Evolutionary conservation across 345 rosid species (phyloP).

Genomic region (Cardamine chenopodiifolia): DNA sequence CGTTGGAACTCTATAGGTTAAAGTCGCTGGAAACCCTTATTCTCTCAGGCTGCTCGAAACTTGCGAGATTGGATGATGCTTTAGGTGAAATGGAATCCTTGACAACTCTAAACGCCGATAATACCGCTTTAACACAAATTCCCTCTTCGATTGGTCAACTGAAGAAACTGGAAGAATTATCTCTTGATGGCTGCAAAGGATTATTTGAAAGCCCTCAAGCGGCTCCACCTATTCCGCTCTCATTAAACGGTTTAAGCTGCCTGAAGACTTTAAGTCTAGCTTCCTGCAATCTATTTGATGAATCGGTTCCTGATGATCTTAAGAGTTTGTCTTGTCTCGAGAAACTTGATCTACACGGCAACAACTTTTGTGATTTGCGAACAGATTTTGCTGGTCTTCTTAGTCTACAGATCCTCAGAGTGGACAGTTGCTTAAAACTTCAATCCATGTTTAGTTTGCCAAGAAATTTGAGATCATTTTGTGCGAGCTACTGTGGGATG

Average conservation of each 20-base stretch:
- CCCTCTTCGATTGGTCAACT: slow-evolving; percentile 19
- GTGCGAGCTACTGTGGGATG: not conserved
- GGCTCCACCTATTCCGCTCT: not conserved
- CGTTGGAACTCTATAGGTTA: not conserved
- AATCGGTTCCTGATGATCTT: not conserved
- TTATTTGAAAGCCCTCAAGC: not conserved
- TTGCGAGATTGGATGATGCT: slow-evolving; percentile 19
- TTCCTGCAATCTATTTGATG: slow-evolving; percentile 28
- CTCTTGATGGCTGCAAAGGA: slow-evolving; percentile 14
- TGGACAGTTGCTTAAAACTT: slow-evolving; percentile 34
- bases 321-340: slow-evolving; percentile 22
- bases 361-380: slow-evolving; percentile 15
- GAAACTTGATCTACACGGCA: slow-evolving; percentile 18
- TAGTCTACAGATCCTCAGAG: slow-evolving; percentile 4
- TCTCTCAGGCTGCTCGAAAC: slow-evolving; percentile 26
- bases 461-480: not conserved
- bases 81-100: slow-evolving; percentile 20
- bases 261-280: slow-evolving; percentile 14
- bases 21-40: slow-evolving; percentile 30
- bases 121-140: not conserved
- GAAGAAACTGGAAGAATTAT: not conserved
- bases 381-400: slow-evolving; percentile 1
- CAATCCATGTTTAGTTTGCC: slow-evolving; percentile 29
- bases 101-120: slow-evolving; percentile 7
- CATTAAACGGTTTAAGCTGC: slow-evolving; percentile 2